Evolutionary conservation across 164 flowering plant species (phyloP), one percentile per base, ranked within the genome.

Genomic region (Akebia trifoliata): DNA sequence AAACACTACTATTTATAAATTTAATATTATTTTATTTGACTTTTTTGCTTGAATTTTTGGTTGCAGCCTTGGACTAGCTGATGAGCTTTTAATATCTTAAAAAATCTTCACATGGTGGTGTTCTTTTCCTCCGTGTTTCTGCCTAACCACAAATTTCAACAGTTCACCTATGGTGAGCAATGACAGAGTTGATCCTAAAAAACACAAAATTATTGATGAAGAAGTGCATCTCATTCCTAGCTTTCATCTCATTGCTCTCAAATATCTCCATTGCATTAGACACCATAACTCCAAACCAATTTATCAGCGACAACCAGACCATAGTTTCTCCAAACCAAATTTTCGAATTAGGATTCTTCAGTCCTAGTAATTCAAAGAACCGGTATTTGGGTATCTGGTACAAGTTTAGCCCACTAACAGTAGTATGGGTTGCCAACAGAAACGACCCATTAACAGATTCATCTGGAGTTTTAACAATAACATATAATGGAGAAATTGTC

Each of bases 341-440:
- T 8, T 68, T 68, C 26, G 56, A 43, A 29, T 26, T 68, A 1
- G 67, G 71, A 11, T 68, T 68, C 67, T 68, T 68, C 42, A 50
- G 56, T 22, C 59, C 71, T 4, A 8, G 4, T 22, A 45, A 51
- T 34, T 62, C 63, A 2, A 62, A 45, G 1, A 37, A 62, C 17
- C 45, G 67, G 6, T 57, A 62, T 29, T 18, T 68, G 1, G 71
- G 71, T 3, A 68, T 68, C 14, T 62, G 71, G 65, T 64, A 43
- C 47, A 56, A 66, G 48, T 53, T 67, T 8, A 53, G 71, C 8
- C 31, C 69, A 0, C 31, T 20, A 2, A 67, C 74, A 0, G 56
- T 64, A 4, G 78, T 81, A 0, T 84, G 90, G 86, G 82, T 81
- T 0, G 87, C 90, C 4, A 84, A 81, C 74, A 66, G 85, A 63